Conservation (phyloP, 2,329 filamentous ascomycete species). For the Penicillium decumbens region DNA sequence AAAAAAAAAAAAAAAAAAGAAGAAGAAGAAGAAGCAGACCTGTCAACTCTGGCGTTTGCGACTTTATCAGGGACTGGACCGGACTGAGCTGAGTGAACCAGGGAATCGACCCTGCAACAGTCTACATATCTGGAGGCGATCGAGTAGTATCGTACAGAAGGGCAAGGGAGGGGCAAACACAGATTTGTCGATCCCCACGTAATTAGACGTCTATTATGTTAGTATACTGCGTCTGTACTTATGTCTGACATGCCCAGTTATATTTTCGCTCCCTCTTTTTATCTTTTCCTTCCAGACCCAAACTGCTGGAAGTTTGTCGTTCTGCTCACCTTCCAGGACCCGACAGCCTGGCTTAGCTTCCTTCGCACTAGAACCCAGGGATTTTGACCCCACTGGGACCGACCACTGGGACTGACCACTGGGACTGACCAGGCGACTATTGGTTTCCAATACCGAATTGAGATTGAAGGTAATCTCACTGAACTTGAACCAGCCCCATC, state of each 20-base stretch:
- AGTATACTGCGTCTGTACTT: background rate
- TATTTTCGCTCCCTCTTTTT: conserved; percentile 8
- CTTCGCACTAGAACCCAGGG: background rate
- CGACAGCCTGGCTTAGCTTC: conserved; percentile 20
- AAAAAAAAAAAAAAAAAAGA: conserved; percentile 14
- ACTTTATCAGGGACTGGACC: background rate
- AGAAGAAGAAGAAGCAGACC: conserved; percentile 24
- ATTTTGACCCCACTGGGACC: background rate
- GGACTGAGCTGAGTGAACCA: background rate
- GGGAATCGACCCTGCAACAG: background rate
- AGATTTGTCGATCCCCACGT: conserved; percentile 10
- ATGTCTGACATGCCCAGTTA: conserved; percentile 6
- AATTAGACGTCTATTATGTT: background rate
- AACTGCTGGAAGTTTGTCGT: conserved; percentile 6
- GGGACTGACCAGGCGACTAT: background rate
- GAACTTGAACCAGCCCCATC: background rate
- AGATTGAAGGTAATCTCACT: background rate
- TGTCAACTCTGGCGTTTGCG: conserved; percentile 22
- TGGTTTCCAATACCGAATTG: background rate
- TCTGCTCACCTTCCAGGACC: conserved; percentile 14
- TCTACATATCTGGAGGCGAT: background rate
- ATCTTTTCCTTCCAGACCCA: conserved; percentile 4
- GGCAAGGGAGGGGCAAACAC: conserved; percentile 24
- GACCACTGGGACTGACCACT: background rate
- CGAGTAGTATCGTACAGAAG: background rate